These are phyloP conservation scores for Zarea fungicola DNA, from an alignment of 2,329 filamentous ascomycete species.

Conservation along the genomic window DNA sequence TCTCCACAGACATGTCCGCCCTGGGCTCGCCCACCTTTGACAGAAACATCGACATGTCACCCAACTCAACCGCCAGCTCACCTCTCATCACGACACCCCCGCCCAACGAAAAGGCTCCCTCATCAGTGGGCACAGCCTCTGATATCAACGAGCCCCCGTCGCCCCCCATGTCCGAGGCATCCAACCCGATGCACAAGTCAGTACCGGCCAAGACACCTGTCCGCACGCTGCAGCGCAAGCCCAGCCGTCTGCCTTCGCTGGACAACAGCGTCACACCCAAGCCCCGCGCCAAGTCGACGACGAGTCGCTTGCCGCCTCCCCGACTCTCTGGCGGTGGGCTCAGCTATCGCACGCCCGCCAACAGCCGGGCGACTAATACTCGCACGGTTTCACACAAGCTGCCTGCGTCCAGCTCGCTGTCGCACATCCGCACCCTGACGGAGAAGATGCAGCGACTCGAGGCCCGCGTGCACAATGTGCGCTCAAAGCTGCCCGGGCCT, in stretches of 20 bases:
- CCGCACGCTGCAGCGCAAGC: slow-evolving; percentile 33
- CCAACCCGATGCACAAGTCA: slow-evolving; percentile 52
- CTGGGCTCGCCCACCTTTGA: slow-evolving; percentile 70
- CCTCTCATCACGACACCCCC: slow-evolving; percentile 87
- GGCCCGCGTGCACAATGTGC: slow-evolving; percentile 82
- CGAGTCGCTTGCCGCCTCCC: slow-evolving; percentile 30
- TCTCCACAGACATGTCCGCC: slow-evolving; percentile 58
- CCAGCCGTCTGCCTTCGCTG: slow-evolving; percentile 48
- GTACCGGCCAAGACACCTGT: slow-evolving; percentile 36
- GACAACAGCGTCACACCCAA: slow-evolving; percentile 53
- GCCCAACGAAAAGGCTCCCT: slow-evolving; percentile 56
- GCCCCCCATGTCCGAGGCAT: slow-evolving; percentile 86
- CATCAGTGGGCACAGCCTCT: slow-evolving; percentile 52
- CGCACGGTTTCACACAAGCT: slow-evolving; percentile 46
- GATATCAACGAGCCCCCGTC: slow-evolving; percentile 81
- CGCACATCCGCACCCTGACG: slow-evolving; percentile 88
- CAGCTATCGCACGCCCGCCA: slow-evolving; percentile 42
- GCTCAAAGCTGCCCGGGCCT: slow-evolving; percentile 85
- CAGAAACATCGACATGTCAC: slow-evolving; percentile 63
- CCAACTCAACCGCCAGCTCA: slow-evolving; percentile 82
- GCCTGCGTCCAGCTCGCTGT: slow-evolving; percentile 65
- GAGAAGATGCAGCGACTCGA: slow-evolving; percentile 97
- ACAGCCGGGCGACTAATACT: slow-evolving; percentile 47
- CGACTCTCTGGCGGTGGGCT: slow-evolving; percentile 45
- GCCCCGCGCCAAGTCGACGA: slow-evolving; percentile 45